Percentiles rank a stretch among this genome's conserved stretches.
Evolutionary conservation across 176 grass and related monocot species (phyloP).

Genomic region (Raddia distichophylla): DNA sequence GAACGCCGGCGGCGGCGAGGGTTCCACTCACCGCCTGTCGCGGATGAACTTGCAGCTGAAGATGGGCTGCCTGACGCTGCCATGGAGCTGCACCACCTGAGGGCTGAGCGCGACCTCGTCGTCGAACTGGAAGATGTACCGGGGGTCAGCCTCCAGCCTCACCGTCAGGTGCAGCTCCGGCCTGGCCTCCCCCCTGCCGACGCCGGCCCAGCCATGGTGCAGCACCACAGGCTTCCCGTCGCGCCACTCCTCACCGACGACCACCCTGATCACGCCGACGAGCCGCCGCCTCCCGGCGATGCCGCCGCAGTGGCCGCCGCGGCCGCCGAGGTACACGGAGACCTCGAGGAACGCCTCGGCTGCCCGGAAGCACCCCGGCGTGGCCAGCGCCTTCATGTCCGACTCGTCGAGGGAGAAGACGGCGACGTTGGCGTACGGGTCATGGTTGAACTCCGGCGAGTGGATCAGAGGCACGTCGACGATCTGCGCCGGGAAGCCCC

Average conservation of each 20-base stretch:
- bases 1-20: too few species aligned
- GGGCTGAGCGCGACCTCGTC: slow-evolving; percentile 64
- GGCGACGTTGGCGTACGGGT: slow-evolving; percentile 55
- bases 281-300: slow-evolving; percentile 46
- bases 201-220: slow-evolving; percentile 68
- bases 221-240: slow-evolving; percentile 66
- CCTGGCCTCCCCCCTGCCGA: slow-evolving; percentile 51
- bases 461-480: slow-evolving; percentile 54
- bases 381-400: slow-evolving; percentile 46
- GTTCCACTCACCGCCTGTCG: slow-evolving; percentile 51
- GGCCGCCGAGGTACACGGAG: slow-evolving; percentile 46
- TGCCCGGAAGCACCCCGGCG: slow-evolving; percentile 55
- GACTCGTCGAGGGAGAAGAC: slow-evolving; percentile 86
- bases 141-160: slow-evolving; percentile 68
- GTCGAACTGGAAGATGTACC: slow-evolving; percentile 84
- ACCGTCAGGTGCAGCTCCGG: slow-evolving; percentile 67
- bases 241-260: slow-evolving; percentile 54
- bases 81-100: slow-evolving; percentile 72
- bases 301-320: slow-evolving; percentile 37
- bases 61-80: slow-evolving; percentile 62
- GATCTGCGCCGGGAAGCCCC: slow-evolving; percentile 61
- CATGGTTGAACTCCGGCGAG: slow-evolving; percentile 49
- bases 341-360: slow-evolving; percentile 56
- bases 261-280: slow-evolving; percentile 70
- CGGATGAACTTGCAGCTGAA: slow-evolving; percentile 93